Base-by-base conservation (phyloP, 192 early-diverging fungal species). In the Coemansia sp. region DNA sequence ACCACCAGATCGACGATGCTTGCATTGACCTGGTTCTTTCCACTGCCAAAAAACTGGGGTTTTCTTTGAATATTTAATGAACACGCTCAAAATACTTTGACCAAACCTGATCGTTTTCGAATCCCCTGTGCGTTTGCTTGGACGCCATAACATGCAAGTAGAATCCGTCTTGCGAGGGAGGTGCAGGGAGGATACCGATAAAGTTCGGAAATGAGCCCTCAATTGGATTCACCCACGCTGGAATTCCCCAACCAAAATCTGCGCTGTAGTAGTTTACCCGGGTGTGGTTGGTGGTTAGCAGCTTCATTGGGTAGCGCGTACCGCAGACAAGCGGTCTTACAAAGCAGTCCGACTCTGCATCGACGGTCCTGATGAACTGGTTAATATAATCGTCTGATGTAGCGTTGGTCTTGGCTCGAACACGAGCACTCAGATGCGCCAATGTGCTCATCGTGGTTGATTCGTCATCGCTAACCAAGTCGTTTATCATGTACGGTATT, bases 1-100 rank as follows among this genome's bases (percentile, higher is more conserved):
- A 73, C 47, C 53, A 73, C 26, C 71, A 73, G 21, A 71, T 71
- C 11, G 40, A 55, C 32, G 54, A 57, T 31, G 50, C 48, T 5
- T 65, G 58, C 40, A 31, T 65, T 11, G 62, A 60, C 7, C 34
- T 49, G n/a, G 58, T 64, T 36, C 34, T 64, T 3, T 43, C 56
- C 9, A 41, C 49, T 6, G 59, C 40, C 8, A 18, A 14, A 1
- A 34, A 34, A 7, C 10, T 34, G 7, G 32, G 32, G n/a, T n/a
- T n/a, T n/a, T n/a, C n/a, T n/a, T n/a, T n/a, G n/a, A n/a, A n/a
- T n/a, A n/a, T n/a, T 11, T 40, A 40, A 15, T 40, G 39, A 15
- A 40, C 39, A 40, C 11, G 8, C 3, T 40, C 39, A 40, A 40
- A 40, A 15, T 40, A 15, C 12, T 15, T 40, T 15, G 15, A n/a